phyloP scores from a whole-genome alignment of 1,139 yeast genomes.

The Yarrowia galli region DNA sequence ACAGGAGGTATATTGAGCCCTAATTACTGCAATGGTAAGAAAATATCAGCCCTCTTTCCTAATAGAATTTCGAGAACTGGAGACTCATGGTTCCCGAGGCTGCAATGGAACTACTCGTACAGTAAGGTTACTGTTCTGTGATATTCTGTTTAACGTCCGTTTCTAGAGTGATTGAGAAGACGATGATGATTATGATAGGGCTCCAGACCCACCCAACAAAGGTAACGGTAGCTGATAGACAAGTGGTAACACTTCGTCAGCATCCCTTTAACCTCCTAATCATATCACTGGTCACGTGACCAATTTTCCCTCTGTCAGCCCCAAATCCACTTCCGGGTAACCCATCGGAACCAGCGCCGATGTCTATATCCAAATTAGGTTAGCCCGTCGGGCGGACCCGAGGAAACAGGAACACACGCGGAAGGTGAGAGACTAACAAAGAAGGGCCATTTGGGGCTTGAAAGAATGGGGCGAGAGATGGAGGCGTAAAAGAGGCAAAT shows the following conservation, averaged over 20 bases:
- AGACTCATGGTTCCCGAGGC: neutral
- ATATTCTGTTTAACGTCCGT: no score
- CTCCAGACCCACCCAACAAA: no score
- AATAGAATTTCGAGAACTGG: neutral
- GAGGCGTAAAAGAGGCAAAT: neutral
- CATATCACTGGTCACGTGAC: no score
- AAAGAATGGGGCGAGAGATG: neutral
- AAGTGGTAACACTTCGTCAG: no score
- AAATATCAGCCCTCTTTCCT: neutral
- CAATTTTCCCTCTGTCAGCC: neutral
- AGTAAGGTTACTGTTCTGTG: no score
- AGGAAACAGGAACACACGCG: slow-evolving; percentile 14
- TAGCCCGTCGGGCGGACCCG: slow-evolving; percentile 18
- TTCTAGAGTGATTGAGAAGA: no score
- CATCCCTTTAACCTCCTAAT: no score
- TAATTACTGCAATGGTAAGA: no score
- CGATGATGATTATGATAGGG: no score
- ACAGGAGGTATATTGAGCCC: no score
- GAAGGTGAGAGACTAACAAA: neutral
- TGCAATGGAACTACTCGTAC: no score
- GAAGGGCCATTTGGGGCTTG: neutral
- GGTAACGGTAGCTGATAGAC: no score
- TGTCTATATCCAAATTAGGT: neutral
- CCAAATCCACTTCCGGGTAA: neutral
- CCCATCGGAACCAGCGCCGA: neutral